phyloP scores from a whole-genome alignment of 306 rosid genomes.

The Dryas alaskensis region DNA sequence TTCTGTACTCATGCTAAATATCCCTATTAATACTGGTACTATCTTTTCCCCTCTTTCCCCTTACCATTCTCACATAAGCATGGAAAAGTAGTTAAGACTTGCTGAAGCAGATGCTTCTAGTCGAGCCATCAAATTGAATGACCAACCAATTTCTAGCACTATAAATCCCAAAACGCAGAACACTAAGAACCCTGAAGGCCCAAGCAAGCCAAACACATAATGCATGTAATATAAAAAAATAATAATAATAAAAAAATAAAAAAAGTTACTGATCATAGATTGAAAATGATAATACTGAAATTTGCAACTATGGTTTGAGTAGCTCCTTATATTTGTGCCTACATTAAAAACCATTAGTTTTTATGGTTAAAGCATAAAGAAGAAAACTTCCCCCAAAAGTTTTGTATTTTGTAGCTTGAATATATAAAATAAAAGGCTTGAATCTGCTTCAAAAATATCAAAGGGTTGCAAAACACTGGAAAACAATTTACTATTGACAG shows the following conservation, averaged over 20 bases:
- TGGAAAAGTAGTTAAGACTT: not conserved
- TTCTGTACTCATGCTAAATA: not conserved
- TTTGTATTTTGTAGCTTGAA: not conserved
- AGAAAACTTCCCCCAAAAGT: not conserved
- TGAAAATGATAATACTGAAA: not conserved
- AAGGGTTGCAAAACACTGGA: not conserved
- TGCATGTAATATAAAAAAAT: not conserved
- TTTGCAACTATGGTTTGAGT: not conserved
- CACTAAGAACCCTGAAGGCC: not conserved
- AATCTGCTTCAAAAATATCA: not conserved
- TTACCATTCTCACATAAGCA: not conserved
- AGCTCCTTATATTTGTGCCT: not conserved
- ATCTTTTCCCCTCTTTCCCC: not conserved
- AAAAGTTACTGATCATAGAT: not conserved
- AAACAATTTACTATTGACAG: not conserved
- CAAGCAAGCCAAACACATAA: not conserved
- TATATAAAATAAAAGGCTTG: not conserved
- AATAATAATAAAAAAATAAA: no score
- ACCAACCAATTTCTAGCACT: not conserved
- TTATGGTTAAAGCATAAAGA: not conserved
- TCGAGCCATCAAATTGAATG: not conserved
- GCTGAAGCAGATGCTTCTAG: not conserved
- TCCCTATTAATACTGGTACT: not conserved
- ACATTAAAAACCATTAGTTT: not conserved
- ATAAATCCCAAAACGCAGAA: not conserved